phyloP scores from a whole-genome alignment of 2,329 filamentous ascomycete species.

The Uncinocarpus reesii region DNA sequence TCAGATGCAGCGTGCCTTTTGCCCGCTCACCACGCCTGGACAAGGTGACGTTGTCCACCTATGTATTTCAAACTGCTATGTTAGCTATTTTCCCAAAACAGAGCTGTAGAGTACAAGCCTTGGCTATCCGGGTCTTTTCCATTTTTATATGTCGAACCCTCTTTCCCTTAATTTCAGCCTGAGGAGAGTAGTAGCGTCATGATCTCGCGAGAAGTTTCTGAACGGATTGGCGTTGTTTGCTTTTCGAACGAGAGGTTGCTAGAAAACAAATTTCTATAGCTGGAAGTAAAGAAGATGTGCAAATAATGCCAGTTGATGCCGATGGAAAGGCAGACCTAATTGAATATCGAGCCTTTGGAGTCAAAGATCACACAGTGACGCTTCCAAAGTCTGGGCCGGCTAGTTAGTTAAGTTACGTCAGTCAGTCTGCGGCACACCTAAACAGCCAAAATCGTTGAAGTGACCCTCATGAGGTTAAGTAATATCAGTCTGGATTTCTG shows the following conservation, averaged over 20 bases:
- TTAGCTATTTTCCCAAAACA: constrained; percentile 2
- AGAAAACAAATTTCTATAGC: neutral
- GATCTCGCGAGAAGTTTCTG: neutral
- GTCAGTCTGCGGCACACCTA: no score
- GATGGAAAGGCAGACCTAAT: no score
- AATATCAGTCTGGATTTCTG: no score
- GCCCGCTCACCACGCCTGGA: constrained; percentile 47
- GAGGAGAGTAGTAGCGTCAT: neutral
- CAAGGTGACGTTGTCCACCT: constrained; percentile 50
- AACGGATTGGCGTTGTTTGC: no score
- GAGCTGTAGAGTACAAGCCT: constrained; percentile 6
- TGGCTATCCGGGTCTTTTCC: constrained; percentile 18
- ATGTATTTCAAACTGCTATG: neutral
- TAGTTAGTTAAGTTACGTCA: no score
- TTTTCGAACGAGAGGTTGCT: neutral
- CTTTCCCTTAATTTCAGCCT: neutral
- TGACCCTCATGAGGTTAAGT: no score
- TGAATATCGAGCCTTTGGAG: no score
- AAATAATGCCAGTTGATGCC: no score
- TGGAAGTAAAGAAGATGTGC: no score
- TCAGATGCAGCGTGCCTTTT: constrained; percentile 52
- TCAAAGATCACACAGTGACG: no score
- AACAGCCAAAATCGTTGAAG: no score
- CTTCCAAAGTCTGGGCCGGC: no score
- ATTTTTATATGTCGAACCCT: constrained; percentile 6